Base-by-base conservation (phyloP, 1,284 basidiomycete species). In the Leccinum huronense region DNA sequence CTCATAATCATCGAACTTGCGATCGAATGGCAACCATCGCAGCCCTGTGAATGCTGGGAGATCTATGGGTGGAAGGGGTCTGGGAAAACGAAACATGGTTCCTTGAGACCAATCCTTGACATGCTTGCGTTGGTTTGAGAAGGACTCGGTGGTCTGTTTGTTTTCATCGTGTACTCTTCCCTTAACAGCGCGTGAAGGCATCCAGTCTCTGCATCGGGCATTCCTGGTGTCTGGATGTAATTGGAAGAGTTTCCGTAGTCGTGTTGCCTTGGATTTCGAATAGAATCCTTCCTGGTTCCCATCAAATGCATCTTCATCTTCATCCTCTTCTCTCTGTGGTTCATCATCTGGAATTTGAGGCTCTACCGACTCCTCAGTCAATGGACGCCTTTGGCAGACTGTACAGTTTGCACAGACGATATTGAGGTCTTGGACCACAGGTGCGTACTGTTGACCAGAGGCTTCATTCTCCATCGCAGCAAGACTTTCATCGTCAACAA, bases 361-460 rank as follows among this genome's bases (percentile, higher is more conserved):
- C 53, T 54, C 51, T 13, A 54, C 13, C 13, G 4, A 16, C 27
- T 54, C 27, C 30, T 10, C n/a, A 45, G 42, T 33, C 16, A 10
- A 5, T 19, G 9, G n/a, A 9, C 7, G 53, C 33, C 14, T 56
- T 13, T 56, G 55, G 31, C 55, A 56, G 31, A 34, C 55, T 33
- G n/a, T 56, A 13, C 55, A 56, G 31, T 56, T 56, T 27, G 19
- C 55, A 33, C 55, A 33, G n/a, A 56, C 31, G 7, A 56, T 13
- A 2, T 56, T 56, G 31, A 56, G 55, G n/a, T 56, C 55, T 33
- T 34, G 31, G 5, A 56, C n/a, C n/a, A 56, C n/a, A 33, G 55
- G 55, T 11, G 55, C 30, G 13, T 56, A 56, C 13, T 56, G 55
- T 10, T 56, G 55, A 56, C n/a, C 55, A 56, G 55, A 56, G 3